Percentiles rank a stretch among this genome's conserved stretches.
Evolutionary conservation across 805 yeast genomes (phyloP).

Genomic region (Candida railenensis): DNA sequence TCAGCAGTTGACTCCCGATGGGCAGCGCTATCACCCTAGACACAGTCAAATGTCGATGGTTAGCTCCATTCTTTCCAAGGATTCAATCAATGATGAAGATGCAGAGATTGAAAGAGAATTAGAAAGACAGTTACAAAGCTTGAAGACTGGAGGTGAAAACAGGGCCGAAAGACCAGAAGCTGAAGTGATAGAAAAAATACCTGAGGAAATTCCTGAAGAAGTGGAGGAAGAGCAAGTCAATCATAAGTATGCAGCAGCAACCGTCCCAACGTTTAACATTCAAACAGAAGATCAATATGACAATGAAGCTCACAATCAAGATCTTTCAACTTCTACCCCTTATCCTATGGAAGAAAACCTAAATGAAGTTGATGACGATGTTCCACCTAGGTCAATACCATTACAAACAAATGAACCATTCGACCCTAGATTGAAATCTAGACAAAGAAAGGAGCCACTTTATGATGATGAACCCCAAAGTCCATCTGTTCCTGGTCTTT

Average conservation of each 20-base stretch:
- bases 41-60: slow-evolving; percentile 40
- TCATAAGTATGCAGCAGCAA: neutral
- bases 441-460: neutral
- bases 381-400: neutral
- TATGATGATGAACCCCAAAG: slow-evolving; percentile 10
- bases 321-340: neutral
- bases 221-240: neutral
- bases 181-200: neutral
- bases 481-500: slow-evolving; percentile 1
- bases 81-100: slow-evolving; percentile 27
- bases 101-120: slow-evolving; percentile 36
- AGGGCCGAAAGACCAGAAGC: neutral
- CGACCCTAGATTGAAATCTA: neutral
- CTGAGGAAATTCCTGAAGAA: neutral
- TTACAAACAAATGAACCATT: neutral
- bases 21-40: slow-evolving; percentile 14
- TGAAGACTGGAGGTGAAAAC: slow-evolving; percentile 21
- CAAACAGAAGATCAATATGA: neutral
- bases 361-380: neutral
- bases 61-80: slow-evolving; percentile 41
- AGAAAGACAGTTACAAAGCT: slow-evolving; percentile 34
- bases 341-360: slow-evolving; percentile 6
- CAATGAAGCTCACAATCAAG: no score
- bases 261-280: slow-evolving; percentile 6
- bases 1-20: slow-evolving; percentile 6